Conservation (phyloP, 2,329 filamentous ascomycete genomes). For the Botrytis cinerea region DNA sequence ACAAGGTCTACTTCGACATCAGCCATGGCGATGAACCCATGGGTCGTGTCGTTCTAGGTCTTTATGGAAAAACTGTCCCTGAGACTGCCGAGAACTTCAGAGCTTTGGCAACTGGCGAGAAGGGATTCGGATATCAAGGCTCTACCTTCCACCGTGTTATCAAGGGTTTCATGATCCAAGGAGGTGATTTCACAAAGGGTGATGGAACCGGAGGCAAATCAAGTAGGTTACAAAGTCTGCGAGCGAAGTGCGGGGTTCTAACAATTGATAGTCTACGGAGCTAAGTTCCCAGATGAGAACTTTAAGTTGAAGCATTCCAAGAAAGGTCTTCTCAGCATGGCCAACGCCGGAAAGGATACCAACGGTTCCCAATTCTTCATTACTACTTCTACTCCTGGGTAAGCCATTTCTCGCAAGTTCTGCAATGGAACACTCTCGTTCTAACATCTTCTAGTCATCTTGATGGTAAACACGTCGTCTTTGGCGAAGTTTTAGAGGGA, state of each 20-base stretch:
- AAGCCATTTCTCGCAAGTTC: slow-evolving; percentile 30
- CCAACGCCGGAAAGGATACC: slow-evolving; percentile 81
- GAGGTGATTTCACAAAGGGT: slow-evolving; percentile 81
- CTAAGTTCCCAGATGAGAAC: slow-evolving; percentile 86
- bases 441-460: slow-evolving; percentile 62
- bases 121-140: slow-evolving; percentile 4
- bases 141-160: slow-evolving; percentile 83
- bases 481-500: slow-evolving; percentile 85
- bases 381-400: slow-evolving; percentile 77
- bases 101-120: slow-evolving; percentile 80
- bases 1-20: slow-evolving; percentile 92
- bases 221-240: slow-evolving; percentile 53
- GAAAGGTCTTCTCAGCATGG: slow-evolving; percentile 82
- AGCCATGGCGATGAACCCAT: slow-evolving; percentile 71
- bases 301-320: slow-evolving; percentile 93
- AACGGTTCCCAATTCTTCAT: slow-evolving; percentile 92
- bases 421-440: background rate
- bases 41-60: slow-evolving; percentile 76
- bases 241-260: slow-evolving; percentile 24
- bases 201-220: slow-evolving; percentile 85
- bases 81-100: slow-evolving; percentile 75
- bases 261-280: slow-evolving; percentile 67
- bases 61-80: slow-evolving; percentile 86
- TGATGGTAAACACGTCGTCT: slow-evolving; percentile 82
- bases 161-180: slow-evolving; percentile 90